Evolutionary conservation across 1,284 basidiomycete genomes (phyloP).

Genomic region (Polyporus tsugae): DNA sequence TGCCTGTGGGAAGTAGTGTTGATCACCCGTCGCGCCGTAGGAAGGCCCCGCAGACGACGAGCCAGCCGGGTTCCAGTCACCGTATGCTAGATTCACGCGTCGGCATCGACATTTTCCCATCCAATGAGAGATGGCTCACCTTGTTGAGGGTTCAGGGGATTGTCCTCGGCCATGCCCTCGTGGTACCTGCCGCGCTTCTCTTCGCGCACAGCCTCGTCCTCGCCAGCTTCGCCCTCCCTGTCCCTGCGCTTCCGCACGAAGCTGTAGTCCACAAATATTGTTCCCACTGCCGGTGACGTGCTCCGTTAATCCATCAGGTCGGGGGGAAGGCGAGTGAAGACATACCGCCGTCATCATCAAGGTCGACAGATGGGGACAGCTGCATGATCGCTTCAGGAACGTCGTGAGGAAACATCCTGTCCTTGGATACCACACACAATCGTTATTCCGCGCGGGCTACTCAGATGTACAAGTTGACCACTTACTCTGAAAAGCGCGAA

Average conservation of each 20-base stretch:
- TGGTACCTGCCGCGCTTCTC: background rate
- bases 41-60: background rate
- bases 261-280: no score
- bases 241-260: background rate
- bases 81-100: background rate
- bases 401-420: slow-evolving; percentile 11
- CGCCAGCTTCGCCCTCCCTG: background rate
- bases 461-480: no score
- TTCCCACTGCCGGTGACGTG: background rate
- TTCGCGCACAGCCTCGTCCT: background rate
- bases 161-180: background rate
- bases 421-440: background rate
- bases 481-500: slow-evolving; percentile 19
- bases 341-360: slow-evolving; percentile 15
- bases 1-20: background rate
- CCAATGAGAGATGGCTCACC: background rate
- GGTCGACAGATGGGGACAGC: slow-evolving; percentile 6
- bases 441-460: background rate
- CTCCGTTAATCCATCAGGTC: background rate
- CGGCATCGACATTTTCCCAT: background rate
- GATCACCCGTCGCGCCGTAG: background rate
- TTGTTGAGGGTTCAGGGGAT: background rate
- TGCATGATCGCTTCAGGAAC: background rate
- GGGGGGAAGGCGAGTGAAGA: background rate
- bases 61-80: background rate